These are phyloP conservation scores for Pezicula carpinea DNA, from an alignment of 2,329 filamentous ascomycete genomes.

Conservation along the genomic window DNA sequence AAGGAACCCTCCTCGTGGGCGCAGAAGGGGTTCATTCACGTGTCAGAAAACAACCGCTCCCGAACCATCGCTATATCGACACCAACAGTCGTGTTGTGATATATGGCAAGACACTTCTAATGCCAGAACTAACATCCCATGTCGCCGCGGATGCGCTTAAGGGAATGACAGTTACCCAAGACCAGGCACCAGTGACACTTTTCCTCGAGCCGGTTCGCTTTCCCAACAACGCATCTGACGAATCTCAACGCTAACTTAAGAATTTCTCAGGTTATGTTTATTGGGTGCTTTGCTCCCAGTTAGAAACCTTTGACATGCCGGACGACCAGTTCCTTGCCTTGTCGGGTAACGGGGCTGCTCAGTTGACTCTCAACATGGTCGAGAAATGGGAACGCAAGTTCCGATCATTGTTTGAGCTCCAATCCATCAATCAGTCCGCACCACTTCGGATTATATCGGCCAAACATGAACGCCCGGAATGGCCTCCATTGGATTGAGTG, in stretches of 20 bases:
- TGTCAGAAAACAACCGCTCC: slow-evolving; percentile 32
- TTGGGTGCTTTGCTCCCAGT: slow-evolving; percentile 4
- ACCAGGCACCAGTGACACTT: slow-evolving; percentile 14
- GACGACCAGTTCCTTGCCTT: slow-evolving; percentile 7
- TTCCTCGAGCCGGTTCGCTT: slow-evolving; percentile 25
- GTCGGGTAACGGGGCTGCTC: slow-evolving; percentile 4
- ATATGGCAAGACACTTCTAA: slow-evolving; percentile 36
- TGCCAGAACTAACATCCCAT: slow-evolving; percentile 15
- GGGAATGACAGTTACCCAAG: slow-evolving; percentile 23
- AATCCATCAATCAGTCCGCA: slow-evolving; percentile 6
- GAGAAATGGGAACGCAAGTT: slow-evolving; percentile 10
- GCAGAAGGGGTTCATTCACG: slow-evolving; percentile 32
- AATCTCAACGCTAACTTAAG: slow-evolving; percentile 2
- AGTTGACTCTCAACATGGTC: slow-evolving; percentile 9
- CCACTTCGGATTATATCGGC: slow-evolving; percentile 9
- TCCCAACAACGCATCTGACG: slow-evolving; percentile 2
- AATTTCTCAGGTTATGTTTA: slow-evolving; percentile 5
- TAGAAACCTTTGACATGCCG: slow-evolving; percentile 1
- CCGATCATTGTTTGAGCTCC: slow-evolving; percentile 13
- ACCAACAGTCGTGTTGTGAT: slow-evolving; percentile 32
- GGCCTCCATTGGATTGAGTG: slow-evolving; percentile 6
- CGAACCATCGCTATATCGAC: slow-evolving; percentile 31
- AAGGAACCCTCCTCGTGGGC: slow-evolving; percentile 31
- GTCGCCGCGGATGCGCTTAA: slow-evolving; percentile 15
- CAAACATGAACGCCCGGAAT: slow-evolving; percentile 9